phyloP scores from a whole-genome alignment of 495 filamentous ascomycete genomes.

The Daldinia bambusicola region DNA sequence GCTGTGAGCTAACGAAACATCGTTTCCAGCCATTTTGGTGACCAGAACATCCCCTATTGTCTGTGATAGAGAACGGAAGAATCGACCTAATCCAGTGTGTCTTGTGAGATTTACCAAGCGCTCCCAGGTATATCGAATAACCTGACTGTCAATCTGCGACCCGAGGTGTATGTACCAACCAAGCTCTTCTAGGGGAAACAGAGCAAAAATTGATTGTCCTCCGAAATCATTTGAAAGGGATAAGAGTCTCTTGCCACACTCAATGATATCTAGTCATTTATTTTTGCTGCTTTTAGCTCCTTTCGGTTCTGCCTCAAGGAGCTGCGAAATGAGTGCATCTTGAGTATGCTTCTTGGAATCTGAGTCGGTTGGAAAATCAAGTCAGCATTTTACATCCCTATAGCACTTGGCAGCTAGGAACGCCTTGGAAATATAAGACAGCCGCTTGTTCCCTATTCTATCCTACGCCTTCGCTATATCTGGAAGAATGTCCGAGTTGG shows the following conservation, averaged over 20 bases:
- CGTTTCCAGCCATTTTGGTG: background rate
- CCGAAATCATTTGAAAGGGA: constrained; percentile 8
- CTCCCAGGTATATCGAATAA: background rate
- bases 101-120: constrained; percentile 6
- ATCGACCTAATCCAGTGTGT: constrained; percentile 8
- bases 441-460: background rate
- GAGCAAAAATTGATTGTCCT: background rate
- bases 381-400: too few relatives aligned
- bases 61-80: constrained; percentile 1
- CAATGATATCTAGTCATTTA: background rate
- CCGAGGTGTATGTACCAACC: background rate
- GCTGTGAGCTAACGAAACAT: background rate
- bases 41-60: background rate
- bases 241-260: constrained; percentile 2
- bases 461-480: constrained; percentile 1
- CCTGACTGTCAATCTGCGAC: background rate
- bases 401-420: background rate
- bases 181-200: constrained; percentile 13
- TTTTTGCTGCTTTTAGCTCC: too few relatives aligned
- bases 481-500: background rate
- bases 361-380: too few relatives aligned
- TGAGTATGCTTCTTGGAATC: background rate
- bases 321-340: background rate
- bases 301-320: background rate
- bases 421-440: background rate